Evolutionary conservation across 2,329 filamentous ascomycete genomes (phyloP), one percentile per base, ranked within the genome.

Genomic region (Apiospora hydei): DNA sequence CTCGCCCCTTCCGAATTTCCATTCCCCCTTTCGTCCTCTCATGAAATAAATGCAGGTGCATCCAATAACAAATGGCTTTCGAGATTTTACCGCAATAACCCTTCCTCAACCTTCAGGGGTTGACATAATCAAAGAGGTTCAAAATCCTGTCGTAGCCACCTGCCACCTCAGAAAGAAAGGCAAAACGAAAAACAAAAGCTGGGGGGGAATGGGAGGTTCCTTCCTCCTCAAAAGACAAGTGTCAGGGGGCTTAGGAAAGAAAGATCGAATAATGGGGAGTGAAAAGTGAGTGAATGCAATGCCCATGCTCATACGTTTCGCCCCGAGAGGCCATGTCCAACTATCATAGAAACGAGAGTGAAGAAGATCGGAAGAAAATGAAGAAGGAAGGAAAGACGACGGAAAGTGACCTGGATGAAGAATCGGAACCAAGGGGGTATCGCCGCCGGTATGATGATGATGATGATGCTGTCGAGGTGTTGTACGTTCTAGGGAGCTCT

Each of bases 221-320:
- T 61, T 10, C 14, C 14, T 18, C 26, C 3, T 8, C 18, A 49
- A 49, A 38, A 34, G 26, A 51, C n/a, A n/a, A 51, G n/a, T 51
- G 0, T 26, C n/a, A 4, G 8, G 49, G n/a, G 11, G 10, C n/a
- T 51, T 6, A 14, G 26, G 49, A 51, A 51, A 26, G 46, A 49
- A 49, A 38, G 5, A 38, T 38, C 8, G 46, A 21, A n/a, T 2
- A 18, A 41, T 41, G 34, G 3, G 13, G 38, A 41, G 16, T 24
- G 21, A 64, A 64, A 64, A 64, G n/a, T 13, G 57, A 64, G 34
- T 64, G 57, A n/a, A 24, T 64, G 21, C 57, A 64, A 64, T n/a
- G 57, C 57, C 57, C n/a, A 64, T 64, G 18, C 57, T 24, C 11
- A 38, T 3, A 38, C 34, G 57, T 21, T 34, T 41, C 34, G 34